These are phyloP conservation scores for Boletus insuetus DNA, from an alignment of 768 basidiomycete species.

Conservation along the genomic window DNA sequence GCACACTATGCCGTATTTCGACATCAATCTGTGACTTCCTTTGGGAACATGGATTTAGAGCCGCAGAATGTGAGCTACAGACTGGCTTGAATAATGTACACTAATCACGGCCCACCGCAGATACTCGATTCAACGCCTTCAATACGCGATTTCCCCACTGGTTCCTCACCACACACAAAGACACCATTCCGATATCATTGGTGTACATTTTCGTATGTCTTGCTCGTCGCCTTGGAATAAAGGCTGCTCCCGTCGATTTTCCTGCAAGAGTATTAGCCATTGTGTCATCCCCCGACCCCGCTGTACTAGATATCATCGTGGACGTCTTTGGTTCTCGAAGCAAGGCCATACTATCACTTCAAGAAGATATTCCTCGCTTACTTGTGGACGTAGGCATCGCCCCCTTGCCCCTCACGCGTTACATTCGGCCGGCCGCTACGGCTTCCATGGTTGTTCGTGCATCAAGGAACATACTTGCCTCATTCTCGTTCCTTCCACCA, in stretches of 20 bases:
- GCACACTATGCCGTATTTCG: slow-evolving; percentile 30
- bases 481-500: slow-evolving; percentile 24
- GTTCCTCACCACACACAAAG: slow-evolving; percentile 49
- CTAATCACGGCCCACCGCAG: slow-evolving; percentile 22
- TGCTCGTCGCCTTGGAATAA: slow-evolving; percentile 48
- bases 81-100: background rate
- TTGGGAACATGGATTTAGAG: slow-evolving; percentile 44
- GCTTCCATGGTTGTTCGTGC: slow-evolving; percentile 40
- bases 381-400: slow-evolving; percentile 28
- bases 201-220: slow-evolving; percentile 57
- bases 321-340: slow-evolving; percentile 47
- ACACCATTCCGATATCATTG: slow-evolving; percentile 58
- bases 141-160: slow-evolving; percentile 57
- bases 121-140: slow-evolving; percentile 40
- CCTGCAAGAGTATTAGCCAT: slow-evolving; percentile 55
- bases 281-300: slow-evolving; percentile 39
- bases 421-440: slow-evolving; percentile 31
- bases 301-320: slow-evolving; percentile 39
- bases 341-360: slow-evolving; percentile 32
- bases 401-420: slow-evolving; percentile 13
- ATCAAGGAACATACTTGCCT: slow-evolving; percentile 38
- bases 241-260: slow-evolving; percentile 53
- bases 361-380: slow-evolving; percentile 35
- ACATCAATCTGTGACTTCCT: slow-evolving; percentile 50
- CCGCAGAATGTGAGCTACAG: slow-evolving; percentile 39